Conservation (phyloP, 2,329 filamentous ascomycete genomes). For the Hymenoscyphus fructigenus region DNA sequence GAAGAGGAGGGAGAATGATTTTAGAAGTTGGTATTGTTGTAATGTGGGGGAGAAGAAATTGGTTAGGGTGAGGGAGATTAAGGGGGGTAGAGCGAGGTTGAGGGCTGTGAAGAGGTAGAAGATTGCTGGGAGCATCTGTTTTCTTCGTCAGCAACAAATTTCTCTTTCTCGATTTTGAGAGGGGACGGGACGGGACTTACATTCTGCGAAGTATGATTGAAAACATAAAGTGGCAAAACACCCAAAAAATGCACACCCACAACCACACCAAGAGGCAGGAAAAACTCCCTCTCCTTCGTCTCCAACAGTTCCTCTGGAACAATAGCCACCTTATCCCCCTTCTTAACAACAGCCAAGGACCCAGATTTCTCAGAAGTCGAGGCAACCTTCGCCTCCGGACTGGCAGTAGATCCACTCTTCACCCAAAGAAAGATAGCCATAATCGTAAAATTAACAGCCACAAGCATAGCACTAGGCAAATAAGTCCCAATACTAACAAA, state of each 20-base stretch:
- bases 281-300: conserved; percentile 53
- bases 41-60: conserved; percentile 51
- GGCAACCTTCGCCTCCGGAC: conserved; percentile 15
- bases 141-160: conserved; percentile 10
- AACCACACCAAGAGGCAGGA: conserved; percentile 73
- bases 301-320: conserved; percentile 24
- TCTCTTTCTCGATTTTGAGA: background rate
- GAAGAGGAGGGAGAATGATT: conserved; percentile 88
- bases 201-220: conserved; percentile 68
- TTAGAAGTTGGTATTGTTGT: conserved; percentile 76
- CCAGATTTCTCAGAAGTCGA: conserved; percentile 36
- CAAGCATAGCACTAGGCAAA: conserved; percentile 93
- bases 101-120: conserved; percentile 57
- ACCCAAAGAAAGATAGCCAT: conserved; percentile 95
- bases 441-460: conserved; percentile 92
- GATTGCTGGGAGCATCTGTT: conserved; percentile 56
- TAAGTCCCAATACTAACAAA: conserved; percentile 99
- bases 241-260: conserved; percentile 72
- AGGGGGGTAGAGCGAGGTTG: conserved; percentile 56
- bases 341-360: conserved; percentile 27
- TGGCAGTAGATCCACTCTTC: conserved; percentile 62
- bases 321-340: conserved; percentile 26
- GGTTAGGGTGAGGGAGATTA: conserved; percentile 56
- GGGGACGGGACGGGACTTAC: conserved; percentile 43
- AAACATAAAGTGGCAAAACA: conserved; percentile 78